Percentiles rank a stretch among this genome's conserved stretches.
Conservation (phyloP, 202 grass and related monocot genomes). For the Setaria viridis region DNA sequence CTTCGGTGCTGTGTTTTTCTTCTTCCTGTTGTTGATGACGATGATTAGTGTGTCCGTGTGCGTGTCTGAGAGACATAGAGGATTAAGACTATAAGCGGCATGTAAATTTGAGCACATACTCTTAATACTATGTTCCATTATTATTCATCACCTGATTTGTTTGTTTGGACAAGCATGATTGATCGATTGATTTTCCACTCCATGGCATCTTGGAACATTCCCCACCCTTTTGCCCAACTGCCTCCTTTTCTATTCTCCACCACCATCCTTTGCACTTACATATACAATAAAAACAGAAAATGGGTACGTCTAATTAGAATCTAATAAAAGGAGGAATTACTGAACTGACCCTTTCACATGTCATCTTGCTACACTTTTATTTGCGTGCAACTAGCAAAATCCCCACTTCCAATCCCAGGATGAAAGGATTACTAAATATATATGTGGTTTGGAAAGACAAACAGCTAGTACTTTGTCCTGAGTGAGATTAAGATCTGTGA, state of each 20-base stretch:
- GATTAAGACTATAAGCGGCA: background rate
- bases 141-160: background rate
- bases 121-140: background rate
- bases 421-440: background rate
- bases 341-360: background rate
- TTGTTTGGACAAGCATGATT: conserved; percentile 11
- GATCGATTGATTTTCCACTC: background rate
- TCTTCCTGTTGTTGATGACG: background rate
- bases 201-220: background rate
- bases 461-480: background rate
- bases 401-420: background rate
- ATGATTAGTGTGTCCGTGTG: background rate
- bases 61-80: background rate
- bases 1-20: background rate
- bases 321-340: background rate
- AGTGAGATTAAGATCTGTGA: background rate
- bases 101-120: conserved; percentile 31
- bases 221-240: background rate
- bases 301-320: background rate
- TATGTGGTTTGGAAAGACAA: conserved; percentile 3
- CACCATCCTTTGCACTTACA: background rate
- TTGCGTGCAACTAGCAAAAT: background rate
- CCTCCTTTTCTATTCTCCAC: background rate
- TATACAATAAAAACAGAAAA: background rate
- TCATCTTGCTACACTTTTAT: background rate